Base-by-base conservation (phyloP, 2,329 filamentous ascomycete genomes). In the Penicillium brevicompactum region DNA sequence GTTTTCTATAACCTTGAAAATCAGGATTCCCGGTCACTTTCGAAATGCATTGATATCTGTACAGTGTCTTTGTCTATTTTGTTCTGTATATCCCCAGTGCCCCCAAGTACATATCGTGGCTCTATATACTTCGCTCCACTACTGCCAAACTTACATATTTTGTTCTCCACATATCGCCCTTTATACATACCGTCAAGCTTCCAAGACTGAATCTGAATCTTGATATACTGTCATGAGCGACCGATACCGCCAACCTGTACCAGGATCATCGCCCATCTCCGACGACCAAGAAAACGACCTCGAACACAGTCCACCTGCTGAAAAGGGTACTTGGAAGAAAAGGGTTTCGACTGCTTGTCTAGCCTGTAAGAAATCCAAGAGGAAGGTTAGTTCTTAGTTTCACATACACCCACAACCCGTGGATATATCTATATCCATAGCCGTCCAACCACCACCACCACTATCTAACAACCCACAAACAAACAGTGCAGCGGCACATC, bases 351-450 rank as follows among this genome's bases (percentile, higher is more conserved):
- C 73, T 42, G 73, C 73, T 9, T 75, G 73, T 62, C 45, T 74
- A 49, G 69, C 72, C 2, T 75, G 73, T 58, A 75, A 75, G 45
- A 74, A 74, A 54, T 75, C 73, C 2, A 75, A 75, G 54, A 67
- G 73, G 4, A 75, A 75, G 69, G 72, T 63, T 51, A 51, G 58
- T 27, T 32, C 24, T 34, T 10, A 27, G 18, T 18, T 18, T 18
- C 18, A 18, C 18, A 18, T 18, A 18, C 18, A 18, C 18, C 18
- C 18, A 18, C 18, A 18, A 18, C 18, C 18, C 18, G 18, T 18
- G 18, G 18, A 18, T 18, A 18, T 18, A 18, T 18, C 18, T 18
- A 18, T 18, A 18, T 18, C 18, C 18, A 18, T 18, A 18, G 18
- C 18, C 18, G 18, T 22, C 18, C 18, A 31, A 11, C 6, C 30